phyloP scores from a whole-genome alignment of 2,329 filamentous ascomycete species.

The Fusarium irregulare region DNA sequence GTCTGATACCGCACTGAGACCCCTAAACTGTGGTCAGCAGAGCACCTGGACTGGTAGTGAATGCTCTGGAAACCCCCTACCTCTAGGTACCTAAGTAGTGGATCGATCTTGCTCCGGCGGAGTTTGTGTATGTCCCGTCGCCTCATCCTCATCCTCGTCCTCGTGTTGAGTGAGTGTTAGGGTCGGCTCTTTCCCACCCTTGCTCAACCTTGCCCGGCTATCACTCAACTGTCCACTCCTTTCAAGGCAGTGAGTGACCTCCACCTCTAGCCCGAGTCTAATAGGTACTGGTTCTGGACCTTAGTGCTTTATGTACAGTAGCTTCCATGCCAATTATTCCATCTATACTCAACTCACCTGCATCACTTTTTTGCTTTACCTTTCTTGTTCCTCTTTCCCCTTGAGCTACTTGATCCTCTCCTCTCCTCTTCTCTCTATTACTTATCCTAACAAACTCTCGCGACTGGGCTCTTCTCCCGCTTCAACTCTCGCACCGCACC shows the following conservation, averaged over 20 bases:
- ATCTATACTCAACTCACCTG: constrained; percentile 11
- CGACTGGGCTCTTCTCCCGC: constrained; percentile 17
- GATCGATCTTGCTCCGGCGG: neutral
- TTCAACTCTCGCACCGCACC: constrained; percentile 16
- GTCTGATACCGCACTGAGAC: neutral
- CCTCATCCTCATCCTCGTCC: constrained; percentile 12
- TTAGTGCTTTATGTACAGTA: neutral
- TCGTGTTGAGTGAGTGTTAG: neutral
- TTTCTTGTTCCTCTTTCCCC: neutral
- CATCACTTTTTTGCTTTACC: neutral
- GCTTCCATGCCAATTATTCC: constrained; percentile 30
- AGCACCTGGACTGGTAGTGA: neutral
- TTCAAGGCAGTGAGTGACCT: constrained; percentile 24
- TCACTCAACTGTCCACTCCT: constrained; percentile 2
- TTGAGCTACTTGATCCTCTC: constrained; percentile 3
- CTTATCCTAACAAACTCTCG: constrained; percentile 10
- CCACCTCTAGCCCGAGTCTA: constrained; percentile 10
- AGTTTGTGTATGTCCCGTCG: neutral
- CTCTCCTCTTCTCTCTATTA: neutral
- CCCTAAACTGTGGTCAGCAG: constrained; percentile 4
- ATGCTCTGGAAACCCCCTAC: neutral
- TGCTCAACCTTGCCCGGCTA: constrained; percentile 3
- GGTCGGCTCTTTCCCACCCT: constrained; percentile 12
- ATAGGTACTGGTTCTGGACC: neutral
- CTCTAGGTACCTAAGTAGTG: neutral